Conservation (phyloP, 73 alveolate species). For the Durusdinium trenchii region DNA sequence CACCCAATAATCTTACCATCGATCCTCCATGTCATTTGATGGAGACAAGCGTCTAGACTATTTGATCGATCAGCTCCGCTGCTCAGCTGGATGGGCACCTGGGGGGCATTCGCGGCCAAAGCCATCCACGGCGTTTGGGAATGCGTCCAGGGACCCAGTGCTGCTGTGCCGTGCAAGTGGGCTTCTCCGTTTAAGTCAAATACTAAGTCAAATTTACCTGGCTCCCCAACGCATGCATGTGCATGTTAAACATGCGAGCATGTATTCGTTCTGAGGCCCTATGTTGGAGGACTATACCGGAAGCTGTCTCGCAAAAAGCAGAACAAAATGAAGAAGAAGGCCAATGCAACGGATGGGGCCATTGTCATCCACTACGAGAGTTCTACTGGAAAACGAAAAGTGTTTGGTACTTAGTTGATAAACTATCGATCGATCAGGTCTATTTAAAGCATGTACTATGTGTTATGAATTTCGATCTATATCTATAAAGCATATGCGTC, state of each 20-base stretch:
- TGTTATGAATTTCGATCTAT: too few relatives aligned
- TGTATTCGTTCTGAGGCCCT: background rate
- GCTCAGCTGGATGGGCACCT: constrained; percentile 18
- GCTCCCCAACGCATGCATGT: too few relatives aligned
- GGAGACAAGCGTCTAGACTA: background rate
- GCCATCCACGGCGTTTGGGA: background rate
- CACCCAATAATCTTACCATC: background rate
- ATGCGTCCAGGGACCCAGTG: background rate
- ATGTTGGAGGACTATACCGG: background rate
- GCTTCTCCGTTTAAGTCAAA: too few relatives aligned
- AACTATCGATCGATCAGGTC: too few relatives aligned
- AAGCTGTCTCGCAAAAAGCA: background rate
- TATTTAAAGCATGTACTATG: too few relatives aligned
- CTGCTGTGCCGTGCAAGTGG: too few relatives aligned
- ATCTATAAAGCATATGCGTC: too few relatives aligned
- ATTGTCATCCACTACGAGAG: background rate
- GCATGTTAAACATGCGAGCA: too few relatives aligned
- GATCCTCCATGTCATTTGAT: background rate
- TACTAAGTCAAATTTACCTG: too few relatives aligned
- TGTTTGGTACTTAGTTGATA: background rate
- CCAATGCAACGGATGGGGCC: background rate
- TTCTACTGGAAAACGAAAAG: background rate
- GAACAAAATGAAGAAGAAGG: background rate
- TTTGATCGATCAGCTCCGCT: background rate
- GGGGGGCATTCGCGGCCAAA: background rate